Evolutionary conservation across 202 grass and related monocot species (phyloP), one percentile per base, ranked within the genome.

Genomic region (Setaria viridis): DNA sequence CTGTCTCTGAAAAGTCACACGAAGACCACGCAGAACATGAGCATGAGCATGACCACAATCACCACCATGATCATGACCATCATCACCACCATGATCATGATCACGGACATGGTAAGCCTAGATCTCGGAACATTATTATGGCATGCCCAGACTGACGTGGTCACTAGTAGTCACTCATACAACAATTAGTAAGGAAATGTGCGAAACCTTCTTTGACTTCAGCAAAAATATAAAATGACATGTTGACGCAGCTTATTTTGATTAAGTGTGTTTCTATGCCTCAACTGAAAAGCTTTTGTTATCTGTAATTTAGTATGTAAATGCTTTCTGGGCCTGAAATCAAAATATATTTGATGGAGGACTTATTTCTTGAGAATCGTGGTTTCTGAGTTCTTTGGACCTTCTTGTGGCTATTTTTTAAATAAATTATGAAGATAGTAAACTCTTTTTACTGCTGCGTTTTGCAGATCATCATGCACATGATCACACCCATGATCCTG

Each of bases 401-500:
- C 47, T 30, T 83, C 35, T 88, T 9, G 69, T 30, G 21, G 19
- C 3, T 76, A 3, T 69, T 74, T 14, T 66, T 7, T 34, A 37
- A 63, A 80, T 45, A 10, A 77, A 83, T 29, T 80, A 51, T 66
- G 20, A 80, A 86, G 9, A 58, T 53, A 73, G 11, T 54, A 57
- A 79, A 53, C 63, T 79, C 19, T 48, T 68, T 48, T 68, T 69
- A 62, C 17, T 85, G 13, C 49, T 81, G 10, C 33, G 59, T 89
- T 16, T 70, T 96, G 69, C 70, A 99, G 97, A 94, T 69, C 93
- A 99, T 87, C 90, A 95, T 62, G 90, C 65, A 29, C 94, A 99
- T 82, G 94, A 99, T 90, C 97, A 99, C 88, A 96, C 82, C 46
- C 97, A 99, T 81, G 97, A 99, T 84, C 97, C 94, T 59, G 94